Base-by-base conservation (phyloP, 2,329 filamentous ascomycete species). In the Cladosporium sp. region DNA sequence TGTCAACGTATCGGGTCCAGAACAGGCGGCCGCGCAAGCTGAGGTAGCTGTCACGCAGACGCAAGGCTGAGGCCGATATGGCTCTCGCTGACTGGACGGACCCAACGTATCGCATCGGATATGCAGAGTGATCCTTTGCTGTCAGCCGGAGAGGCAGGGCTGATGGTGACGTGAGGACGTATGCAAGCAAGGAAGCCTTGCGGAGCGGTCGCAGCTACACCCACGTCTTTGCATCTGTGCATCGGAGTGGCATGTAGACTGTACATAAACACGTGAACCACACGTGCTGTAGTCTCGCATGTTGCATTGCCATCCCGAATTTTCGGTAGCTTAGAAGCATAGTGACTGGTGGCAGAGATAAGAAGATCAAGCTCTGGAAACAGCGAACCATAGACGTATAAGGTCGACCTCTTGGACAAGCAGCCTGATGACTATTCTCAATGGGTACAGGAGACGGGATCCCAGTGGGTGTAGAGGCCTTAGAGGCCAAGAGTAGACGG, bases 351-450 rank as follows among this genome's bases (percentile, higher is more conserved):
- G n/a, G n/a, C n/a, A n/a, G n/a, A n/a, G n/a, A n/a, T n/a, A n/a
- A n/a, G n/a, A n/a, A n/a, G n/a, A n/a, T n/a, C n/a, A n/a, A n/a
- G n/a, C n/a, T n/a, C n/a, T n/a, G n/a, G n/a, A n/a, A n/a, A n/a
- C n/a, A n/a, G n/a, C n/a, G n/a, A n/a, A n/a, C n/a, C n/a, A n/a
- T n/a, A n/a, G n/a, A n/a, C n/a, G n/a, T n/a, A n/a, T n/a, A n/a
- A n/a, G n/a, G n/a, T n/a, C n/a, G n/a, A n/a, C n/a, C n/a, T 58
- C 34, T 26, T 69, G 43, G 67, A 64, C 7, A 59, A 59, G 53
- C 65, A 68, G 36, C 64, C 66, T 23, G 56, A 57, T 28, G 58
- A 63, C 13, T 69, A 69, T 39, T 51, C 61, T 63, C 51, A 59
- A 21, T 67, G 63, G 59, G 67, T 67, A 23, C 46, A 28, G 18